Evolutionary conservation across 2,329 filamentous ascomycete species (phyloP).

Genomic region (Coleophoma cylindrospora): DNA sequence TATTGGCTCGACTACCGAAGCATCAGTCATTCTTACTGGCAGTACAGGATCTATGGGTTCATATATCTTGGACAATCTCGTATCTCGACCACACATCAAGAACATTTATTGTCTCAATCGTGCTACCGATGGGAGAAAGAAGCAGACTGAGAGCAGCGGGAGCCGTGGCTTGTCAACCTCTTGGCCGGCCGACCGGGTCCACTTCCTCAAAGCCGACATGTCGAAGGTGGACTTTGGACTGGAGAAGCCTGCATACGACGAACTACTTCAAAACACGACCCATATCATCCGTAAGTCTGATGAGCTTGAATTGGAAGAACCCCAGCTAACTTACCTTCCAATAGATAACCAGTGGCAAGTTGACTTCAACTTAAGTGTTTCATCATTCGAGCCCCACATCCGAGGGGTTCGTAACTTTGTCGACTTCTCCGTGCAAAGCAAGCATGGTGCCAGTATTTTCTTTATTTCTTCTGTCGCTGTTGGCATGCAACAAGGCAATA

Average conservation of each 20-base stretch:
- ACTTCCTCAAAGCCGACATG: constrained; percentile 45
- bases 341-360: constrained; percentile 30
- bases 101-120: constrained; percentile 45
- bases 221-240: constrained; percentile 44
- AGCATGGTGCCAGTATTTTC: constrained; percentile 11
- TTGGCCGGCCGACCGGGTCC: constrained; percentile 30
- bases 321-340: not conserved
- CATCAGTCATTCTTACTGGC: constrained; percentile 35
- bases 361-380: constrained; percentile 29
- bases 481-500: constrained; percentile 7
- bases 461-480: constrained; percentile 21
- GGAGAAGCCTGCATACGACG: constrained; percentile 1
- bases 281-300: constrained; percentile 29
- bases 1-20: not conserved
- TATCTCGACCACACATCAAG: constrained; percentile 18
- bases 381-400: constrained; percentile 31
- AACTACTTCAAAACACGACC: constrained; percentile 12
- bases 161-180: constrained; percentile 32
- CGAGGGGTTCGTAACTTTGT: constrained; percentile 33
- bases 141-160: constrained; percentile 16
- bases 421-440: constrained; percentile 8
- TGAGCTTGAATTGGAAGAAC: constrained; percentile 11
- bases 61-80: constrained; percentile 37
- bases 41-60: constrained; percentile 44
- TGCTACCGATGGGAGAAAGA: constrained; percentile 9